Conservation (phyloP, 108 stramenopile species). For the Nitzschia sp. region DNA sequence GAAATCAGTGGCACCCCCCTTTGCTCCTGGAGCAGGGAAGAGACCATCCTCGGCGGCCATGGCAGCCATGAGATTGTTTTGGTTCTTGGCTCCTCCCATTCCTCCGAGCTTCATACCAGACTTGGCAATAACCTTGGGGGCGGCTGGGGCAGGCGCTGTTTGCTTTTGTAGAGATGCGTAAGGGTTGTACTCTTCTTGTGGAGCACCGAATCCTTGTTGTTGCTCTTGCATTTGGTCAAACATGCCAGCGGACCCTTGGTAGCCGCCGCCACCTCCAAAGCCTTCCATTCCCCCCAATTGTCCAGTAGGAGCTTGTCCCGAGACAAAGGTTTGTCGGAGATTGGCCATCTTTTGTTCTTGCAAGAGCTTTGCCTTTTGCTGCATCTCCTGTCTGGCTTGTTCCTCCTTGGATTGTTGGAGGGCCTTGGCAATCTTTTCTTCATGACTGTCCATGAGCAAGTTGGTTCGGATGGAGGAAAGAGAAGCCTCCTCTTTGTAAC, state of each 20-base stretch:
- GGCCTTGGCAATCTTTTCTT: constrained; percentile 93
- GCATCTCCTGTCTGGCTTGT: constrained; percentile 85
- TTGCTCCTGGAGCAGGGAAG: constrained; percentile 51
- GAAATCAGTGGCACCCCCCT: constrained; percentile 45
- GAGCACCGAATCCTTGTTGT: constrained; percentile 14
- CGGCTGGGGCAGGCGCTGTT: constrained; percentile 32
- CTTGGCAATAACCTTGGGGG: constrained; percentile 80
- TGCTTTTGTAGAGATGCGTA: constrained; percentile 54
- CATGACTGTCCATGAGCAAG: constrained; percentile 98
- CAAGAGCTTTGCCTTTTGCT: constrained; percentile 86
- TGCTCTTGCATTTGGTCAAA: constrained; percentile 42
- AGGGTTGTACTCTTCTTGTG: constrained; percentile 38
- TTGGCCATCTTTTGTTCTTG: constrained; percentile 81
- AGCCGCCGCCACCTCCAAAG: constrained; percentile 55
- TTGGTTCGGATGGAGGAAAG: constrained; percentile 89
- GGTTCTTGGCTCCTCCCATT: constrained; percentile 53
- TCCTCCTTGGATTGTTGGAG: constrained; percentile 90
- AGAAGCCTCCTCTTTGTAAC: constrained; percentile 93
- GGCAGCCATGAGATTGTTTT: constrained; percentile 87
- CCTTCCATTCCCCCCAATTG: constrained; percentile 72
- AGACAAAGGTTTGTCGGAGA: constrained; percentile 68
- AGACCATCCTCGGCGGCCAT: constrained; percentile 97
- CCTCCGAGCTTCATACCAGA: constrained; percentile 91
- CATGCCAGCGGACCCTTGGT: constrained; percentile 39
- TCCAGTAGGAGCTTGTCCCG: constrained; percentile 53